Percentiles rank a stretch among this genome's conserved stretches.
These are phyloP conservation scores for Cryomyces minteri DNA, from an alignment of 495 filamentous ascomycete genomes.

Conservation along the genomic window DNA sequence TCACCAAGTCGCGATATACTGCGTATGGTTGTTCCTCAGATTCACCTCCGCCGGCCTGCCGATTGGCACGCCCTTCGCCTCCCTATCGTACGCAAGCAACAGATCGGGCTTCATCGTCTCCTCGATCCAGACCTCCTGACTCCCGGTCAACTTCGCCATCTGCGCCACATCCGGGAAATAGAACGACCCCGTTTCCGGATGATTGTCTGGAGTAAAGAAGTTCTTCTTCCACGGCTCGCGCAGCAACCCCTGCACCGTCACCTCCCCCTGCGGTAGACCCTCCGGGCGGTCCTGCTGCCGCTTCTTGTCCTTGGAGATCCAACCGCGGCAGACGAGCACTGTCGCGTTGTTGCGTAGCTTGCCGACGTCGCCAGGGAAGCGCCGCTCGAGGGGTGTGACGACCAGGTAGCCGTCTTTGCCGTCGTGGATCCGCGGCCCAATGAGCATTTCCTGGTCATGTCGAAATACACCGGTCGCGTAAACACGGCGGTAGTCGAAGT, in stretches of 20 bases:
- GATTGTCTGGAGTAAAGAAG: slow-evolving; percentile 85
- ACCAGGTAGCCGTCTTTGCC: slow-evolving; percentile 83
- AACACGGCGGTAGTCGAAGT: slow-evolving; percentile 87
- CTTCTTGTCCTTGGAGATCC: slow-evolving; percentile 58
- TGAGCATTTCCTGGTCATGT: slow-evolving; percentile 89
- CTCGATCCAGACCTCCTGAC: slow-evolving; percentile 86
- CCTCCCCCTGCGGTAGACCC: slow-evolving; percentile 42
- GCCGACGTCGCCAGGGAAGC: slow-evolving; percentile 20
- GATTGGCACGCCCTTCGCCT: slow-evolving; percentile 74
- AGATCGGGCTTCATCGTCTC: slow-evolving; percentile 83
- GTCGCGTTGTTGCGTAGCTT: slow-evolving; percentile 19
- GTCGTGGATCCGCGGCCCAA: slow-evolving; percentile 77
- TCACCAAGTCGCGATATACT: slow-evolving; percentile 98
- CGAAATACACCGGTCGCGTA: slow-evolving; percentile 52
- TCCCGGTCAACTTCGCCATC: slow-evolving; percentile 77
- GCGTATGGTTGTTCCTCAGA: slow-evolving; percentile 85
- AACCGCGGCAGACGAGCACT: slow-evolving; percentile 74
- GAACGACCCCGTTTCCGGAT: slow-evolving; percentile 64
- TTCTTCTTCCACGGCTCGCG: slow-evolving; percentile 91
- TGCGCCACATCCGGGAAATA: slow-evolving; percentile 88
- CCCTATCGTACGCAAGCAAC: slow-evolving; percentile 47
- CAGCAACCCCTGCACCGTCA: slow-evolving; percentile 68
- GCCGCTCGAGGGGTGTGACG: slow-evolving; percentile 72
- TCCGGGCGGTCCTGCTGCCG: slow-evolving; percentile 40
- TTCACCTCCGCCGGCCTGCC: slow-evolving; percentile 84